phyloP scores from a whole-genome alignment of 2,329 filamentous ascomycete species.

The Trichoderma brevicompactum region DNA sequence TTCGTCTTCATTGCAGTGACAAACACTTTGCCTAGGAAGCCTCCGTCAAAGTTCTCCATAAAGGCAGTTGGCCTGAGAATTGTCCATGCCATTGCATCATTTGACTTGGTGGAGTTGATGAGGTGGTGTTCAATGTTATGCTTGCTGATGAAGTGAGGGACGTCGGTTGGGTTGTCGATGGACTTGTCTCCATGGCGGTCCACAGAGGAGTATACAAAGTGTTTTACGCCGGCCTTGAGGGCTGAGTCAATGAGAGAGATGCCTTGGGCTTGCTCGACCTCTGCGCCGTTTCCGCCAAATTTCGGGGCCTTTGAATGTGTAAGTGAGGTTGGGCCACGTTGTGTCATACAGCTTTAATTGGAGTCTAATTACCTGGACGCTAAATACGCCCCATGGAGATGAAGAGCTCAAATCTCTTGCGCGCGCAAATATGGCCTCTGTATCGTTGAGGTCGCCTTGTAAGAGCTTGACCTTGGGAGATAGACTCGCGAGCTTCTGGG shows the following conservation, averaged over 20 bases:
- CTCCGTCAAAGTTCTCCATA: neutral
- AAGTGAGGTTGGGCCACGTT: neutral
- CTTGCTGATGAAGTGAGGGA: conserved; percentile 7
- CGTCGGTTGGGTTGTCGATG: conserved; percentile 3
- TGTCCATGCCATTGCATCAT: neutral
- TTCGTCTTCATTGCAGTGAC: neutral
- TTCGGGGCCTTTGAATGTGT: neutral
- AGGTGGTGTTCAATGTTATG: conserved; percentile 13
- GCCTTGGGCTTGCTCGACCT: neutral
- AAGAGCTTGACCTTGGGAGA: neutral
- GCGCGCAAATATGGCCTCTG: neutral
- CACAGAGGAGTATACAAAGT: conserved; percentile 3
- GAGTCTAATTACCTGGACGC: neutral
- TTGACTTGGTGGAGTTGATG: conserved; percentile 2
- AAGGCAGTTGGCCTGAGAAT: neutral
- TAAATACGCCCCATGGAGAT: neutral
- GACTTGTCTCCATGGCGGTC: conserved; percentile 1
- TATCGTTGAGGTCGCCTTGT: neutral
- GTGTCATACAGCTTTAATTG: neutral
- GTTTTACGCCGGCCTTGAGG: neutral
- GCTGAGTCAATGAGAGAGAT: neutral
- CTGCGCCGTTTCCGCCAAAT: neutral
- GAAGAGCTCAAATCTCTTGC: neutral
- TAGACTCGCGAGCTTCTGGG: neutral
- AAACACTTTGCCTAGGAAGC: neutral